Evolutionary conservation across 257 asterid species (phyloP).

Genomic region (Thymus mandschuricus): DNA sequence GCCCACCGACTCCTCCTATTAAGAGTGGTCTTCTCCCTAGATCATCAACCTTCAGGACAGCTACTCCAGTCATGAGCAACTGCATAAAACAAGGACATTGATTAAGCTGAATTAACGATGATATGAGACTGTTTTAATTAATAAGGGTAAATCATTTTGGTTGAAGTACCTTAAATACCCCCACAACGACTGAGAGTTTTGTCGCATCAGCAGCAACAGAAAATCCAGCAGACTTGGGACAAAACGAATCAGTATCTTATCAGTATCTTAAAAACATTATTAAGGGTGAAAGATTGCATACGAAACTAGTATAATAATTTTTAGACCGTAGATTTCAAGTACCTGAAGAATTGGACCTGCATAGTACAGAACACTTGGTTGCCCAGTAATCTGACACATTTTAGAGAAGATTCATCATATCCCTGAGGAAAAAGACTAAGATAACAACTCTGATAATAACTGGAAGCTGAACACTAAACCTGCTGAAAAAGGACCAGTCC

Average conservation of each 20-base stretch:
- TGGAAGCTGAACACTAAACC: constrained; percentile 46
- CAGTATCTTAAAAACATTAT: background rate
- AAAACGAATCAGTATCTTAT: constrained; percentile 15
- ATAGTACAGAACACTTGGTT: constrained; percentile 95
- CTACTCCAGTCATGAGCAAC: constrained; percentile 91
- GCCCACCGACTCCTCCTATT: constrained; percentile 85
- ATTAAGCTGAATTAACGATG: background rate
- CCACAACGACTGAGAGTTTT: constrained; percentile 84
- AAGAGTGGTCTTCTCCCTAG: constrained; percentile 94
- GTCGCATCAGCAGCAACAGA: constrained; percentile 98
- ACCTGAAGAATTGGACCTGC: constrained; percentile 99
- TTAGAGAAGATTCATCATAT: constrained; percentile 23
- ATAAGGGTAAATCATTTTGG: background rate
- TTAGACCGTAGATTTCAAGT: constrained; percentile 20
- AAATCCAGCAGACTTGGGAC: constrained; percentile 84
- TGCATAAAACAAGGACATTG: constrained; percentile 35
- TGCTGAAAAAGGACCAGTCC: constrained; percentile 98
- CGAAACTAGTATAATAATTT: constrained; percentile 5
- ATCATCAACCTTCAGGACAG: constrained; percentile 94
- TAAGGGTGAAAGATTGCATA: constrained; percentile 1
- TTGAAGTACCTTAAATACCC: constrained; percentile 80
- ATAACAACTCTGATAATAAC: constrained; percentile 20
- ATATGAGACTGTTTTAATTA: background rate
- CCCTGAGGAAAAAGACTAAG: constrained; percentile 7
- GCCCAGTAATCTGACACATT: constrained; percentile 83